Conservation (phyloP, 805 yeast genomes). For the Hagleromyces aurorensis region DNA sequence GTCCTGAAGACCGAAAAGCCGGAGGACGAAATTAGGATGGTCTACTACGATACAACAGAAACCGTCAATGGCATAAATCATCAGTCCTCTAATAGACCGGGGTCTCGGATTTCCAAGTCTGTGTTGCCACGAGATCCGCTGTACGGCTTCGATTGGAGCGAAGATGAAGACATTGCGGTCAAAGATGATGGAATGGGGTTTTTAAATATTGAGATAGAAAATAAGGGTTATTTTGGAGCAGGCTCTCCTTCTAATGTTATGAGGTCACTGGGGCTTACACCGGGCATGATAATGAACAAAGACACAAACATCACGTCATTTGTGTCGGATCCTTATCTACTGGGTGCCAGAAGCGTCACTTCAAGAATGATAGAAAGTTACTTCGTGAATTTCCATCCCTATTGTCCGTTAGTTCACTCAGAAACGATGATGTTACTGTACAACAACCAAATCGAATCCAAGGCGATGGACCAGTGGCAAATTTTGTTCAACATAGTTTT, state of each 20-base stretch:
- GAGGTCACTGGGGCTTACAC: conserved; percentile 37
- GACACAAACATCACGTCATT: conserved; percentile 3
- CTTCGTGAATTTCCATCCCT: conserved; percentile 51
- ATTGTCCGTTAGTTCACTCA: conserved; percentile 53
- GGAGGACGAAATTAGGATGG: too few relatives aligned
- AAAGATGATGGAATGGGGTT: conserved; percentile 60
- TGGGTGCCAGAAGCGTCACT: conserved; percentile 13
- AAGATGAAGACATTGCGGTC: conserved; percentile 33
- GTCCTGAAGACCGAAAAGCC: too few relatives aligned
- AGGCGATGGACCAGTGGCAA: conserved; percentile 41
- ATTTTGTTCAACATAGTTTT: conserved; percentile 48
- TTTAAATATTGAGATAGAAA: conserved; percentile 39
- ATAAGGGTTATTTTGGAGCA: conserved; percentile 58
- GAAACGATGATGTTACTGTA: conserved; percentile 42
- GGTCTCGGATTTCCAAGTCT: conserved; percentile 25
- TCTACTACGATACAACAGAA: conserved; percentile 4
- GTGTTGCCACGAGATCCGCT: conserved; percentile 38
- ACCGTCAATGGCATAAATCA: conserved; percentile 2
- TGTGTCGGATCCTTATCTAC: conserved; percentile 6
- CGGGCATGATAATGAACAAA: too few relatives aligned
- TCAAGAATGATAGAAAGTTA: conserved; percentile 39
- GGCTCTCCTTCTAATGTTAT: conserved; percentile 53
- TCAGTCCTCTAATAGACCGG: too few relatives aligned
- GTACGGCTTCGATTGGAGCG: conserved; percentile 54
- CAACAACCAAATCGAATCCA: conserved; percentile 35